Conservation (phyloP, 2,329 filamentous ascomycete genomes). For the Xylaria sp. region DNA sequence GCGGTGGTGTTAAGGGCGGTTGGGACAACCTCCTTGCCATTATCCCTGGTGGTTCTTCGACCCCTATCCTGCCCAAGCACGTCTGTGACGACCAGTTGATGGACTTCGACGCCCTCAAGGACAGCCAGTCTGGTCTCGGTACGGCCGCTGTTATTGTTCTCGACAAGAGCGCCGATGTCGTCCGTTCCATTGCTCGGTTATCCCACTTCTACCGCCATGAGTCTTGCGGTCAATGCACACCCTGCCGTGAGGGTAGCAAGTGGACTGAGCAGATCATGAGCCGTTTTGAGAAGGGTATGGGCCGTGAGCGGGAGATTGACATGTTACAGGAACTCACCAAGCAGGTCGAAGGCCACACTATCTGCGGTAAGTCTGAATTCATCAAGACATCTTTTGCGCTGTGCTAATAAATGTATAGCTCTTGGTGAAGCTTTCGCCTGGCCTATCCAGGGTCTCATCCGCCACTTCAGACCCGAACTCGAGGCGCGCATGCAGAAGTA, state of each 20-base stretch:
- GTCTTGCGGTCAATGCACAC: conserved; percentile 96
- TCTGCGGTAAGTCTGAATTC: conserved; percentile 68
- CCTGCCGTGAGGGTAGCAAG: conserved; percentile 98
- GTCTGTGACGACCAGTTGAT: conserved; percentile 94
- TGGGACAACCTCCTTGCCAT: conserved; percentile 97
- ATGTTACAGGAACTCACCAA: conserved; percentile 99
- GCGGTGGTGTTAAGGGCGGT: conserved; percentile 89
- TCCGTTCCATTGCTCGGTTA: conserved; percentile 86
- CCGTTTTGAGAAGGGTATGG: conserved; percentile 87
- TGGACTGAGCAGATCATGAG: conserved; percentile 99
- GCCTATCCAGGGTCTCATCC: conserved; percentile 96
- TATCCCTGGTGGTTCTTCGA: conserved; percentile 95
- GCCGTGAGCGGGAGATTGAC: conserved; percentile 87
- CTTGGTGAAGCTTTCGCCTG: conserved; percentile 97
- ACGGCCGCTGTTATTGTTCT: conserved; percentile 98
- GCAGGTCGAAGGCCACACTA: conserved; percentile 98
- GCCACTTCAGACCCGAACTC: conserved; percentile 94
- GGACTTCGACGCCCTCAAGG: conserved; percentile 98
- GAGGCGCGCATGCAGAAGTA: conserved; percentile 86
- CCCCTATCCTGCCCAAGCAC: conserved; percentile 83
- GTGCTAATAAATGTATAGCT: conserved; percentile 46
- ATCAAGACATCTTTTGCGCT: background rate
- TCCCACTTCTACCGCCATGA: conserved; percentile 98
- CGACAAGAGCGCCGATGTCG: conserved; percentile 96
- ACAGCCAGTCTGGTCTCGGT: conserved; percentile 92